phyloP scores from a whole-genome alignment of 1,139 yeast species.

The Yamadazyma sp. region DNA sequence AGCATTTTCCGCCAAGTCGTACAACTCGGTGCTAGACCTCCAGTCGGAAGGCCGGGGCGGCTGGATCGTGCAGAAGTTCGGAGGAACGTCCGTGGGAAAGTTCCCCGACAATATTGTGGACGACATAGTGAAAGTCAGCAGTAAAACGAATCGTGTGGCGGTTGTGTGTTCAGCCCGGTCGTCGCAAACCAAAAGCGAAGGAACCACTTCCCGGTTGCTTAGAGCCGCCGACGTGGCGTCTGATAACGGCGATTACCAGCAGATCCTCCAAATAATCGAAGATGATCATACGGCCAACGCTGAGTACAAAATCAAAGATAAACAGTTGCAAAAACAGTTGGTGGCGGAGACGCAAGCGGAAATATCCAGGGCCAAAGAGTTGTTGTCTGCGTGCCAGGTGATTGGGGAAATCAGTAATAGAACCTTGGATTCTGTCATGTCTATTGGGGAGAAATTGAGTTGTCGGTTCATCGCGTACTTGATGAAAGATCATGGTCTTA shows the following conservation, averaged over 20 bases:
- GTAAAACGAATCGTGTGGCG: conserved; percentile 69
- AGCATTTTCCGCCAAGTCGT: conserved; percentile 21
- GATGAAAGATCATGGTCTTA: conserved; percentile 76
- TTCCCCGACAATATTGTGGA: conserved; percentile 83
- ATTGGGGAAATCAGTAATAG: conserved; percentile 90
- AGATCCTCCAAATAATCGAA: conserved; percentile 61
- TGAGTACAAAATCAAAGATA: conserved; percentile 46
- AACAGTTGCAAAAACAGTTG: conserved; percentile 46
- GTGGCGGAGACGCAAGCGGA: conserved; percentile 61
- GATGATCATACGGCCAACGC: conserved; percentile 82
- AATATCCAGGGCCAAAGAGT: conserved; percentile 63
- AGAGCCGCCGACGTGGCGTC: conserved; percentile 79
- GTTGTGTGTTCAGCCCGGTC: conserved; percentile 97
- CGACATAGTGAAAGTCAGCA: conserved; percentile 72
- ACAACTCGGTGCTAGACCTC: conserved; percentile 45
- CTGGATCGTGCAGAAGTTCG: conserved; percentile 94
- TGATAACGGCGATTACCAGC: conserved; percentile 50
- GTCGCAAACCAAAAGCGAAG: conserved; percentile 86
- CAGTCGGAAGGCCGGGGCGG: conserved; percentile 29
- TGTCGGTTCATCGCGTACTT: conserved; percentile 86
- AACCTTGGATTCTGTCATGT: conserved; percentile 86
- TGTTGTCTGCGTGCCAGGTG: conserved; percentile 82
- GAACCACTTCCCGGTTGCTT: conserved; percentile 85
- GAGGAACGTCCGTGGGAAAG: conserved; percentile 98
- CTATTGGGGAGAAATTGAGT: conserved; percentile 89